A percentile compares a stretch with the other conserved stretches of the same genome.
These are phyloP conservation scores for Wickerhamomyces chambardii DNA, from an alignment of 805 yeast genomes.

Conservation along the genomic window DNA sequence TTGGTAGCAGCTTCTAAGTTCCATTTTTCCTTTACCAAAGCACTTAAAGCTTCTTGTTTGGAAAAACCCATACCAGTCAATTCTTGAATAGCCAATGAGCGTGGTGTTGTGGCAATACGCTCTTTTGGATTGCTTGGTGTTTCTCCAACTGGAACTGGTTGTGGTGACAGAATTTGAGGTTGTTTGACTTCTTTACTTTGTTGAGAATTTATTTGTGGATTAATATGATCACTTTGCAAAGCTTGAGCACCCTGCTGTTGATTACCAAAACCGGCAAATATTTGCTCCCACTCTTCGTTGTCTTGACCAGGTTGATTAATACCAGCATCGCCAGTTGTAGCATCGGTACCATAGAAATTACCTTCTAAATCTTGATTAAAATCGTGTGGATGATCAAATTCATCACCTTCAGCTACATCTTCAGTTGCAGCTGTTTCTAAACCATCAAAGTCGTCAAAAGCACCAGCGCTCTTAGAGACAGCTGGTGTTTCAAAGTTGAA, in stretches of 20 bases:
- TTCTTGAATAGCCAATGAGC: constrained; percentile 60
- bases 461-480: too few species aligned
- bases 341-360: constrained; percentile 13
- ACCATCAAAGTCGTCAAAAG: constrained; percentile 35
- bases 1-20: constrained; percentile 84
- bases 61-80: constrained; percentile 87
- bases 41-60: constrained; percentile 52
- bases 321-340: background rate
- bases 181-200: constrained; percentile 1
- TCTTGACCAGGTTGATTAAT: constrained; percentile 16
- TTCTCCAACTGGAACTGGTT: background rate
- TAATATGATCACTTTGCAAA: background rate
- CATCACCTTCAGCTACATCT: constrained; percentile 21
- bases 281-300: constrained; percentile 88
- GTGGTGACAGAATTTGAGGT: too few species aligned
- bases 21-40: constrained; percentile 64
- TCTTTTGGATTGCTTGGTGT: constrained; percentile 3
- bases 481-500: constrained; percentile 2
- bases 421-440: constrained; percentile 33
- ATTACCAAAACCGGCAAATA: constrained; percentile 84
- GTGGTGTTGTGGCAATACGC: constrained; percentile 33
- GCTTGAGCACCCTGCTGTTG: constrained; percentile 19
- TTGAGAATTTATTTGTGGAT: constrained; percentile 4
- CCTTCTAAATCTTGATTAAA: constrained; percentile 14
- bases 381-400: constrained; percentile 10